Evolutionary conservation across 768 basidiomycete species (phyloP), one percentile per base, ranked within the genome.

Genomic region (Tricholoma saponaceum): DNA sequence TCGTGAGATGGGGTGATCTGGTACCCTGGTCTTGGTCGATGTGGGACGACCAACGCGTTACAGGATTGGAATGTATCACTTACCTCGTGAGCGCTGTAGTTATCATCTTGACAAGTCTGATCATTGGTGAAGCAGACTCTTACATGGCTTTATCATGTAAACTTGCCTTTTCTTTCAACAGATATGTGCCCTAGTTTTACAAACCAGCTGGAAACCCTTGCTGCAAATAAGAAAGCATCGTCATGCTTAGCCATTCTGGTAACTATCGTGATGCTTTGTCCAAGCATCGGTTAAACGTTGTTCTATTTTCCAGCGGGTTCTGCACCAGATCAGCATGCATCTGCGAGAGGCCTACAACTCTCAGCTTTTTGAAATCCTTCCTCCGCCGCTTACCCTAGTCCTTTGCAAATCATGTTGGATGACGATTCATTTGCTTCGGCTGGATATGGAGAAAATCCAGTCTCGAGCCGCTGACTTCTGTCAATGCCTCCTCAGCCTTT

Each of bases 21-120:
- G 67, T 87, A 2, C 77, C 80, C 1, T 90, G 89, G 88, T 75
- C 74, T 54, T 92, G 90, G 88, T 69, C 66, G 10, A 68, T 78
- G 6, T 90, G 87, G 85, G 67, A 71, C 49, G 87, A 89, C 62
- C 72, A 73, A 57, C 76, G 82, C 20, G 66, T 72, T 37, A 74
- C 78, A 26, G 69, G 83, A 33, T 71, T 78, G 1, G 85, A 86
- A 54, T 71, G 70, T 26, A 73, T 87, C 47, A 68, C 75, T 4
- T 66, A 66, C 49, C 62, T 86, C 58, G 88, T 87, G 62, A 63
- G 79, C 66, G 32, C 4, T 47, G 9, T 58, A 43, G 32, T 32
- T 18, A 46, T 50, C 16, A 10, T 28, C 47, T 50, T 8, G 8
- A 50, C 25, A 18, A 50, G 26, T 28, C 26, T 50, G 47, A 50